Percentiles rank a stretch among this genome's conserved stretches.
These are phyloP conservation scores for Blastomyces parvus DNA, from an alignment of 2,329 filamentous ascomycete genomes.

Conservation along the genomic window DNA sequence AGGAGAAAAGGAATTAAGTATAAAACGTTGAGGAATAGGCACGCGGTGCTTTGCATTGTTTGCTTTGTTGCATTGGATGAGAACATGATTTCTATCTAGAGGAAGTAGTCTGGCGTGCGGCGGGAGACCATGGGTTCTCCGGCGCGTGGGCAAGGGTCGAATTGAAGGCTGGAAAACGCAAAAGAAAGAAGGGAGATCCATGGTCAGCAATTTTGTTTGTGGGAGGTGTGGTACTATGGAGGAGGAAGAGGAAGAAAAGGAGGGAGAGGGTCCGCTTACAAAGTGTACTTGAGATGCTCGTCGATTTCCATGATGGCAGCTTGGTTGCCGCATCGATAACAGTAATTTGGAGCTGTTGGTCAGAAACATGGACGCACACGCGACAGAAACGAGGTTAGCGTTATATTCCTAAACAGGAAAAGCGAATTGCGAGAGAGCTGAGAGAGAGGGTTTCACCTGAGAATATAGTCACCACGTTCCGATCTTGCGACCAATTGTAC, in stretches of 20 bases:
- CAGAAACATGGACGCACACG: neutral
- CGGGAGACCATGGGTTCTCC: conserved; percentile 98
- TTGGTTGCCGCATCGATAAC: conserved; percentile 97
- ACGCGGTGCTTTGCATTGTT: neutral
- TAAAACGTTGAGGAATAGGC: neutral
- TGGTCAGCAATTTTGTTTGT: neutral
- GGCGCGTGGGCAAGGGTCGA: conserved; percentile 93
- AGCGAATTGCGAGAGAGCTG: neutral
- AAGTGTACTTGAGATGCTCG: conserved; percentile 98
- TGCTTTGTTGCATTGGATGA: neutral
- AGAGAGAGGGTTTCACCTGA: conserved; percentile 53
- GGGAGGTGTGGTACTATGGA: neutral
- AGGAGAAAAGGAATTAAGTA: neutral
- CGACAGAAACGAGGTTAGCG: neutral
- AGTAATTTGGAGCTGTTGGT: conserved; percentile 73
- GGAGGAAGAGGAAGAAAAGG: too few species aligned
- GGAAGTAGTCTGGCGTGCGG: conserved; percentile 97
- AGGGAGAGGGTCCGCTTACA: conserved; percentile 54
- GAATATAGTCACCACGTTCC: conserved; percentile 98
- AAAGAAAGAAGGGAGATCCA: conserved; percentile 6
- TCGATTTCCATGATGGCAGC: conserved; percentile 99
- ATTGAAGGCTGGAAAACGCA: conserved; percentile 67
- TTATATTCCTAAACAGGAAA: neutral
- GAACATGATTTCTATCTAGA: conserved; percentile 45
- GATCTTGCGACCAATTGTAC: conserved; percentile 98